Evolutionary conservation across 2,329 filamentous ascomycete genomes (phyloP), one percentile per base, ranked within the genome.

Genomic region (Phaeomoniella chlamydospora): DNA sequence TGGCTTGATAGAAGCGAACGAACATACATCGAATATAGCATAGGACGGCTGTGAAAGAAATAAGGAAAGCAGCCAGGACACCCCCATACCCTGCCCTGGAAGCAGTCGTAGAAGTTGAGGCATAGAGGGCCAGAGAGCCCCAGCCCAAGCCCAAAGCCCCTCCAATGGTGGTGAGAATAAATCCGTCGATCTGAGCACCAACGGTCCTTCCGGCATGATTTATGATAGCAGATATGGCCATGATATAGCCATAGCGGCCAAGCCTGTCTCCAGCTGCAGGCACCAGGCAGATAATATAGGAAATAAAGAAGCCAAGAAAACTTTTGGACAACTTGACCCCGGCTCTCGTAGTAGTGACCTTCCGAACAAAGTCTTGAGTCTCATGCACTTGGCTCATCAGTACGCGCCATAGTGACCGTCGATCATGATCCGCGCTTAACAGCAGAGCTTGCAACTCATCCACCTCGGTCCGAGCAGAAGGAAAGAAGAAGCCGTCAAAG

Each of bases 151-250:
- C 72, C 18, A 61, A 56, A 4, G 64, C 64, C 1, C 67, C 67
- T 3, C 72, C 72, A 4, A 69, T 18, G n/a, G 62, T 65, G 4
- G 70, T 74, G 14, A 70, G 50, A 30, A 71, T 37, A 3, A 64
- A 52, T 2, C 72, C 72, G 46, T 76, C 72, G 15, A 75, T 49
- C 43, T 76, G 71, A 10, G 69, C 64, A 4, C 72, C 72, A 35
- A 74, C 45, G 2, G 68, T 65, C 26, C 72, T 59, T 15, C 66
- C 68, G 3, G 72, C 61, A 43, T 76, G 72, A 39, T 74, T 75
- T 31, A 75, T 45, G 14, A 74, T 62, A n/a, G 66, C 57, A 2
- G 71, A 74, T 33, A 76, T 50, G 3, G 60, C 64, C 58, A 72
- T 67, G 40, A 75, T 62, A 43, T 73, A 74, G 42, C 59, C 59